These are phyloP conservation scores for Mimosa bimucronata DNA, from an alignment of 306 rosid genomes.

Conservation along the genomic window DNA sequence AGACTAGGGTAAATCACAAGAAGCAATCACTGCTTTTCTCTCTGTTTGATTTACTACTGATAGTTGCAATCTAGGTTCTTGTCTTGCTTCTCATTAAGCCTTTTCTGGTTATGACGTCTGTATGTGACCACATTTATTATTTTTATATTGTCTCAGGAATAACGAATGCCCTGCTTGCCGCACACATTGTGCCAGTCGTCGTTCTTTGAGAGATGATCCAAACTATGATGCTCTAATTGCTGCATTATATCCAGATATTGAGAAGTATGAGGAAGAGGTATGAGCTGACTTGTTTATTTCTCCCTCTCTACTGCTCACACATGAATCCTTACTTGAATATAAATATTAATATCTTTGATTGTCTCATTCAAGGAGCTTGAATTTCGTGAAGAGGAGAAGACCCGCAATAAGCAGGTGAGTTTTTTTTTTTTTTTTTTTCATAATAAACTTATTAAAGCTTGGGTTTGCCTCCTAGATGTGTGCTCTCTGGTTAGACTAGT, in stretches of 20 bases:
- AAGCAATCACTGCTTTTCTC: conserved; percentile 24
- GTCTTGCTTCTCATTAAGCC: conserved; percentile 27
- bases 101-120: background rate
- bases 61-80: conserved; percentile 19
- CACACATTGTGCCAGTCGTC: conserved; percentile 97
- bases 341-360: conserved; percentile 33
- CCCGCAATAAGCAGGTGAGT: conserved; percentile 87
- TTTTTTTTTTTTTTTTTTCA: conserved; percentile 35
- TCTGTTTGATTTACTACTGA: conserved; percentile 32
- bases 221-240: conserved; percentile 87
- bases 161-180: conserved; percentile 99
- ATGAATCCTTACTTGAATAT: conserved; percentile 23
- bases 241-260: conserved; percentile 86
- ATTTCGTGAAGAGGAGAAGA: conserved; percentile 92
- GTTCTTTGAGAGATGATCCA: conserved; percentile 99
- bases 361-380: conserved; percentile 73
- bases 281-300: conserved; percentile 37
- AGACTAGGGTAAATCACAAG: conserved; percentile 71
- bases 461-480: conserved; percentile 37
- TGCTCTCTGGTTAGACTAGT: conserved; percentile 16
- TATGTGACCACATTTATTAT: conserved; percentile 15
- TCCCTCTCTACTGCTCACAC: conserved; percentile 1
- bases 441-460: conserved; percentile 31
- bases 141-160: conserved; percentile 62
- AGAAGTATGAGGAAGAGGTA: conserved; percentile 94